Conservation (phyloP, 2,329 filamentous ascomycete species). For the Fusarium marasasianum region DNA sequence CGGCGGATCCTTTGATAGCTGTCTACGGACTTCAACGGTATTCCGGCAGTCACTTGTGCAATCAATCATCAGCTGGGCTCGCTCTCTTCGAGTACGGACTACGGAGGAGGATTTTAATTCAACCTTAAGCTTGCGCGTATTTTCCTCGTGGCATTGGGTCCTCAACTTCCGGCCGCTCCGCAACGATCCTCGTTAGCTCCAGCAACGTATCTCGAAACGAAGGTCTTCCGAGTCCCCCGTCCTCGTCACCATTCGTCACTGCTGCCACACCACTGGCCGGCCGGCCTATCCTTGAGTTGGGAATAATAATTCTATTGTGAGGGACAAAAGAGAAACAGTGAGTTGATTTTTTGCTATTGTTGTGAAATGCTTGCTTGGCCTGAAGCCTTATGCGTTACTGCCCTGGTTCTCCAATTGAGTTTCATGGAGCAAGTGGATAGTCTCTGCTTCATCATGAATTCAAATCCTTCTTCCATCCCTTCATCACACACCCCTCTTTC, state of each 20-base stretch:
- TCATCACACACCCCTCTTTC: constrained; percentile 20
- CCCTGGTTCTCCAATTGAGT: not conserved
- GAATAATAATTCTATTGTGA: constrained; percentile 21
- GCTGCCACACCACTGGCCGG: constrained; percentile 34
- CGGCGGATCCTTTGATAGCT: not conserved
- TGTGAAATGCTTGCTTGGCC: not conserved
- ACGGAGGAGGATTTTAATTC: constrained; percentile 22
- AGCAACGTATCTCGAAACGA: constrained; percentile 30
- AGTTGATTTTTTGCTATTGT: constrained; percentile 5
- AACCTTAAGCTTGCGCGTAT: constrained; percentile 16
- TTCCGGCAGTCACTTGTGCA: not conserved
- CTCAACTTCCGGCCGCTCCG: constrained; percentile 31
- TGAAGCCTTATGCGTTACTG: not conserved
- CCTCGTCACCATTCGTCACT: constrained; percentile 39
- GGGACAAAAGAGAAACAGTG: constrained; percentile 15
- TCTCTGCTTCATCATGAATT: constrained; percentile 17
- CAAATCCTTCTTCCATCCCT: constrained; percentile 27
- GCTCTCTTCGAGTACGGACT: not conserved
- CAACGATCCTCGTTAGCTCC: constrained; percentile 38
- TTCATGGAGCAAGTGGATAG: not conserved
- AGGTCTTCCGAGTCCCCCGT: constrained; percentile 8
- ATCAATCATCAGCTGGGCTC: constrained; percentile 12
- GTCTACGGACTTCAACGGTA: constrained; percentile 3
- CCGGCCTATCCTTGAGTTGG: constrained; percentile 19
- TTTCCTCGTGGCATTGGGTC: constrained; percentile 29